Base-by-base conservation (phyloP, 495 filamentous ascomycete genomes). In the Penicillium cataractarum region DNA sequence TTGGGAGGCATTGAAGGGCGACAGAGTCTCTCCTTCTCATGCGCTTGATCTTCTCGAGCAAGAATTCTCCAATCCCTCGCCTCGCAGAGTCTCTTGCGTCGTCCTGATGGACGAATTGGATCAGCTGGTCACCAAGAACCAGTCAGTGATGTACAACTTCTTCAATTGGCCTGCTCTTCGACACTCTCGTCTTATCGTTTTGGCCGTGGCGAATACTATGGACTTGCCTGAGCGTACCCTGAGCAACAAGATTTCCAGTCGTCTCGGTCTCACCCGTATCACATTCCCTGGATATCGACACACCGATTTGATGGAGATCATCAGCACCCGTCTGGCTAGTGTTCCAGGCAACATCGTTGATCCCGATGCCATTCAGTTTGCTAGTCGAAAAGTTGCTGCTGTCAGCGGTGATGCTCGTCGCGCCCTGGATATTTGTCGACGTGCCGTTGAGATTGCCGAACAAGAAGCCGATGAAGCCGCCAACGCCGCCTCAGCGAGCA, bases 61-160 rank as follows among this genome's bases (percentile, higher is more conserved):
- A 54, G 96, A 99, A 74, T 98, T 99, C 78, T 90, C 84, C 58
- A 85, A 92, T 56, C 96, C 96, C 0, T 92, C 87, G 53, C 96
- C 96, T 42, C 86, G 96, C 48, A 83, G 93, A 51, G 91, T 97
- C 12, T 96, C 96, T 0, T 98, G 96, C 69, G 96, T 99, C 27
- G 96, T 99, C 8, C 78, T 99, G 42, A 99, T 99, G 96, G 96
- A 99, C 70, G 96, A 99, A 78, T 84, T 99, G 42, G 96, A 99
- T 76, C 96, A 99, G 71, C 85, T 99, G 5, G 96, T 97, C 3
- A 99, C 96, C 22, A 93, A 92, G 62, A 97, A 95, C 70, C 96
- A 99, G 67, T 92, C 91, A 27, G 96, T 99, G 71, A 99, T 99
- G 96, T 99, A 99, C 79, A 99, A 99, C 71, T 99, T 99, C 76